Evolutionary conservation across 2,329 filamentous ascomycete species (phyloP).

Genomic region (Cladosporium sp.): DNA sequence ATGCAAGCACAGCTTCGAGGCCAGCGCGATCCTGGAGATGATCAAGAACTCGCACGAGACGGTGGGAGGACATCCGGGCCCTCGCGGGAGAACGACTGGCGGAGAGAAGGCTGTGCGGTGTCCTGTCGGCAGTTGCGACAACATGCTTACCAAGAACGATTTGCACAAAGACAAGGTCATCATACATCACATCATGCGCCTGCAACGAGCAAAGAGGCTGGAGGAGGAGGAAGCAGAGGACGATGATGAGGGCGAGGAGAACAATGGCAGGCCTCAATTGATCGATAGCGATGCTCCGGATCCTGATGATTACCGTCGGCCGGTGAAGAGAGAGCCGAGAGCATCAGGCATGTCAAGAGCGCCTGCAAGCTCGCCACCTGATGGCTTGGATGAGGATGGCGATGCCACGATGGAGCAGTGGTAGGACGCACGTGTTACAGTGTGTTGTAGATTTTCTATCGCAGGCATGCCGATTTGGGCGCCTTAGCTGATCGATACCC

Average conservation of each 20-base stretch:
- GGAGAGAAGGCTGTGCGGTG: slow-evolving; percentile 45
- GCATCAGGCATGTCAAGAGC: background rate
- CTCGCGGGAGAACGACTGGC: slow-evolving; percentile 15
- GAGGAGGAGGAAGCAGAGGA: slow-evolving; percentile 38
- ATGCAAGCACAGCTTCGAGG: slow-evolving; percentile 70
- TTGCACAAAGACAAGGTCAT: slow-evolving; percentile 53
- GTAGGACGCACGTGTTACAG: background rate
- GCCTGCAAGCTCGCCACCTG: slow-evolving; percentile 1
- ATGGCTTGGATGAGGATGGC: slow-evolving; percentile 9
- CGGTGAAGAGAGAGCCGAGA: slow-evolving; percentile 14
- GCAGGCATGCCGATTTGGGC: no score
- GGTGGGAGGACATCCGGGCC: slow-evolving; percentile 13
- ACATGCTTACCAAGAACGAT: slow-evolving; percentile 47
- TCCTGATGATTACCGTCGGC: slow-evolving; percentile 17
- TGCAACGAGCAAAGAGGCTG: slow-evolving; percentile 39
- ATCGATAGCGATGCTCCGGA: slow-evolving; percentile 23
- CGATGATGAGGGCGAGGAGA: slow-evolving; percentile 29
- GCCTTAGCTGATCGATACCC: no score
- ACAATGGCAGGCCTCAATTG: slow-evolving; percentile 25
- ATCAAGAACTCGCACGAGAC: slow-evolving; percentile 26
- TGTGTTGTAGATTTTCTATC: no score
- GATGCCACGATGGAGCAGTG: slow-evolving; percentile 11
- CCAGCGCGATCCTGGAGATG: slow-evolving; percentile 54
- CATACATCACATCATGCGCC: slow-evolving; percentile 53
- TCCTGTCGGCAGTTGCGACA: slow-evolving; percentile 58